phyloP scores from a whole-genome alignment of 2,329 filamentous ascomycete genomes.

The Botrytis hyacinthi region DNA sequence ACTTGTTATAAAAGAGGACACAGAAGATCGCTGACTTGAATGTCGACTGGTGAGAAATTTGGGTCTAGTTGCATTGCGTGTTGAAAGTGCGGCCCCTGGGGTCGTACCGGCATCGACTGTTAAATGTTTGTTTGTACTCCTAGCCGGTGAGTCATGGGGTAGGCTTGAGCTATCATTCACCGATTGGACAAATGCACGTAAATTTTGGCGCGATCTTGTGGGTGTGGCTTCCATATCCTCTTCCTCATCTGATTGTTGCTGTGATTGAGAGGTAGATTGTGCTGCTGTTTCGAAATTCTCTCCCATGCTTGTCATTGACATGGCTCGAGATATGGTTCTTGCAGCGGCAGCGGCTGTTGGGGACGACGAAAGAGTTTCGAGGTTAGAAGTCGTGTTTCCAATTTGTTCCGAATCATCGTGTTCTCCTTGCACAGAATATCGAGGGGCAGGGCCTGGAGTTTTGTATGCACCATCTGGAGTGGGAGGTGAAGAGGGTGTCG shows the following conservation, averaged over 20 bases:
- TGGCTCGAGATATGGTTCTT: constrained; percentile 51
- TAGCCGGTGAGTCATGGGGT: constrained; percentile 40
- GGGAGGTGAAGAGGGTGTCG: constrained; percentile 23
- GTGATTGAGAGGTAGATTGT: constrained; percentile 24
- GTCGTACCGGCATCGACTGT: constrained; percentile 47
- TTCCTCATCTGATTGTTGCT: constrained; percentile 30
- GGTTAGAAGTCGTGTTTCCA: constrained; percentile 48
- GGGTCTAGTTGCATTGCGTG: constrained; percentile 45
- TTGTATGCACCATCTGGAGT: constrained; percentile 34
- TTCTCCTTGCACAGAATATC: constrained; percentile 12
- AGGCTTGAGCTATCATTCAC: constrained; percentile 32
- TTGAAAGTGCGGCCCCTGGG: constrained; percentile 46
- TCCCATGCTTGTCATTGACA: constrained; percentile 45
- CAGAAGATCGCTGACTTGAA: constrained; percentile 58
- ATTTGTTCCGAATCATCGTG: constrained; percentile 25
- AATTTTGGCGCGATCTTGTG: constrained; percentile 26
- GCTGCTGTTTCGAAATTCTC: constrained; percentile 23
- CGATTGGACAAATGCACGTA: constrained; percentile 24
- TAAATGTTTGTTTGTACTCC: constrained; percentile 33
- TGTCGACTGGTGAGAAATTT: constrained; percentile 55
- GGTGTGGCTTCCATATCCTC: constrained; percentile 32
- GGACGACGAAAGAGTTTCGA: constrained; percentile 56
- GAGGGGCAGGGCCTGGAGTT: constrained; percentile 29
- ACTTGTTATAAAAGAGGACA: constrained; percentile 57
- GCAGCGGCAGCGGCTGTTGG: constrained; percentile 55